phyloP scores from a whole-genome alignment of 208 protist genomes.

The Acanthamoeba sp. region DNA sequence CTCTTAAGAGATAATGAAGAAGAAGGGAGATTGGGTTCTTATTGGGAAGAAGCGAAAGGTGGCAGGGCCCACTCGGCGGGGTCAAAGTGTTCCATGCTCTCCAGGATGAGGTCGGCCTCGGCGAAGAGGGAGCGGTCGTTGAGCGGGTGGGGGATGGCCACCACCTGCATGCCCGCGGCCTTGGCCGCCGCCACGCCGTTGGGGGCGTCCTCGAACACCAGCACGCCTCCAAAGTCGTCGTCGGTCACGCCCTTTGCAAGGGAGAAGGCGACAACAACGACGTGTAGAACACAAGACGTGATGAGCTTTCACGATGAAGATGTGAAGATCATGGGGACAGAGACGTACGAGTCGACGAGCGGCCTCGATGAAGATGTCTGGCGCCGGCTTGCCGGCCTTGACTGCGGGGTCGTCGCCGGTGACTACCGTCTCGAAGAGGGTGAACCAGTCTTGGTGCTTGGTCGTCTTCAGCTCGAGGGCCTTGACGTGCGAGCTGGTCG shows the following conservation, averaged over 20 bases:
- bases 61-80: slow-evolving; percentile 16
- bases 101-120: slow-evolving; percentile 46
- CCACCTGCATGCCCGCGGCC: neutral
- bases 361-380: slow-evolving; percentile 81
- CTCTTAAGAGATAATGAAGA: neutral
- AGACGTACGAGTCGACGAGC: slow-evolving; percentile 65
- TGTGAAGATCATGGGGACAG: too few relatives aligned
- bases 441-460: slow-evolving; percentile 77
- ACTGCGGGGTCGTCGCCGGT: slow-evolving; percentile 74
- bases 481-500: neutral
- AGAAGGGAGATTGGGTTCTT: too few relatives aligned
- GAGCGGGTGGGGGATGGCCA: slow-evolving; percentile 28
- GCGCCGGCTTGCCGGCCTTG: slow-evolving; percentile 79
- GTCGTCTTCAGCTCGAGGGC: slow-evolving; percentile 59
- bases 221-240: neutral
- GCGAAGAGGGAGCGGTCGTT: neutral
- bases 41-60: neutral
- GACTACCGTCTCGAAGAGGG: slow-evolving; percentile 55
- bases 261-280: neutral
- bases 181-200: slow-evolving; percentile 1
- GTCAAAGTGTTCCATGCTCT: slow-evolving; percentile 14
- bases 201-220: slow-evolving; percentile 39
- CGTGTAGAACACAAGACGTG: neutral
- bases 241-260: slow-evolving; percentile 8
- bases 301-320: too few relatives aligned